Percentiles rank a stretch among this genome's conserved stretches.
Conservation (phyloP, 805 yeast species). For the Starmerella lactis-condensi region DNA sequence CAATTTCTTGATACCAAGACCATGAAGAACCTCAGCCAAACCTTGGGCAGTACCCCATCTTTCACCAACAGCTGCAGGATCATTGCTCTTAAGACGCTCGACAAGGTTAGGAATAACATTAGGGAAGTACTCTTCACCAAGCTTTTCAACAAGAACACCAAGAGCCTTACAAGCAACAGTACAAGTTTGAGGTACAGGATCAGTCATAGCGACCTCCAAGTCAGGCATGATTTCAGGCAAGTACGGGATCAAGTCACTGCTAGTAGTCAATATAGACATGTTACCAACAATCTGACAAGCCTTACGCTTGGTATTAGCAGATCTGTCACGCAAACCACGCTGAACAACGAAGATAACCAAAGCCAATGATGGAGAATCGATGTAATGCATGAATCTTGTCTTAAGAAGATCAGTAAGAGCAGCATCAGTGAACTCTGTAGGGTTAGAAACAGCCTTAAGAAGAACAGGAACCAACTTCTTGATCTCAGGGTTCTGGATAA, state of each 20-base stretch:
- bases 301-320: conserved; percentile 80
- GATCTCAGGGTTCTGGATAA: conserved; percentile 91
- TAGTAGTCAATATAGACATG: conserved; percentile 89
- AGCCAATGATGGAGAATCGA: conserved; percentile 95
- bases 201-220: conserved; percentile 88
- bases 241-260: conserved; percentile 71
- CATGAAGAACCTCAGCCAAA: conserved; percentile 78
- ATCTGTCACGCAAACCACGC: conserved; percentile 86
- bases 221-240: conserved; percentile 59
- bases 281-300: conserved; percentile 98
- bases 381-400: conserved; percentile 91
- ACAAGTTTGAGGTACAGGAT: conserved; percentile 91
- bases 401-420: conserved; percentile 72
- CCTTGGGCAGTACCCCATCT: conserved; percentile 96
- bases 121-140: conserved; percentile 94
- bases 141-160: conserved; percentile 86
- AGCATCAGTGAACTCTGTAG: conserved; percentile 70
- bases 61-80: conserved; percentile 67
- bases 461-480: conserved; percentile 74
- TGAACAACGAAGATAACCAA: conserved; percentile 84
- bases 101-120: conserved; percentile 66
- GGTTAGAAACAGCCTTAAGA: conserved; percentile 87
- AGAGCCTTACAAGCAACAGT: conserved; percentile 95
- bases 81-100: conserved; percentile 41
- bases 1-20: conserved; percentile 69